Conservation (phyloP, 2,329 filamentous ascomycete species). For the Neocatenulostroma microsporum region DNA sequence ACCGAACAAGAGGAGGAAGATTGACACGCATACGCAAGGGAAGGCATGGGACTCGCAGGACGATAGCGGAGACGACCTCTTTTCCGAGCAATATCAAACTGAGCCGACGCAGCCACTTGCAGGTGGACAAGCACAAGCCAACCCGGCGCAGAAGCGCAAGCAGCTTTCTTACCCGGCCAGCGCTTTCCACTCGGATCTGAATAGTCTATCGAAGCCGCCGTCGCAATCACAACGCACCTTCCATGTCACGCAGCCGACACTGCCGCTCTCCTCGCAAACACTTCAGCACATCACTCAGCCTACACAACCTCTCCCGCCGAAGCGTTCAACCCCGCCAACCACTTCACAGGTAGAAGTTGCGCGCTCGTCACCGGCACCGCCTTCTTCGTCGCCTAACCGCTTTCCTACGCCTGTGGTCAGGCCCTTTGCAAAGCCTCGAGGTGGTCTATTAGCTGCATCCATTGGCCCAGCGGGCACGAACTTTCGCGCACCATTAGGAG, state of each 20-base stretch:
- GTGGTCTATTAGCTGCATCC: conserved; percentile 47
- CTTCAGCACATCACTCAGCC: conserved; percentile 43
- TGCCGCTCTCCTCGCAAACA: conserved; percentile 40
- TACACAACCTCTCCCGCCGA: conserved; percentile 7
- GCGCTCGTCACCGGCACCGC: conserved; percentile 77
- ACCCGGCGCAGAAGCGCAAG: conserved; percentile 15
- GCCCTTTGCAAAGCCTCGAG: conserved; percentile 25
- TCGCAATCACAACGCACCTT: conserved; percentile 4
- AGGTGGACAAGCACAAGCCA: too few species aligned
- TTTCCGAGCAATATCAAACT: conserved; percentile 45
- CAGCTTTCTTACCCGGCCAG: conserved; percentile 14
- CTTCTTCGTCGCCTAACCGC: conserved; percentile 34
- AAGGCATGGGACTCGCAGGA: conserved; percentile 31
- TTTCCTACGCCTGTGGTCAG: conserved; percentile 13
- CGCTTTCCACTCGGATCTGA: conserved; percentile 18
- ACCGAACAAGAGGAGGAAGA: conserved; percentile 29
- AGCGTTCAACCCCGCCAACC: conserved; percentile 16
- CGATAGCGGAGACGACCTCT: conserved; percentile 43
- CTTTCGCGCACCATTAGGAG: conserved; percentile 46
- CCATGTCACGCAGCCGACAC: conserved; percentile 51
- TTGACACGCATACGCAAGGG: conserved; percentile 13
- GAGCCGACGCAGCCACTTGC: conserved; percentile 27
- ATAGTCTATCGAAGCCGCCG: conserved; percentile 4
- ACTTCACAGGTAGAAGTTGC: too few species aligned
- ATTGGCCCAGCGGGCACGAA: conserved; percentile 71